A percentile compares a stretch with the other conserved stretches of the same genome.
Conservation (phyloP, 495 filamentous ascomycete genomes). For the Aspergillus bridgeri region DNA sequence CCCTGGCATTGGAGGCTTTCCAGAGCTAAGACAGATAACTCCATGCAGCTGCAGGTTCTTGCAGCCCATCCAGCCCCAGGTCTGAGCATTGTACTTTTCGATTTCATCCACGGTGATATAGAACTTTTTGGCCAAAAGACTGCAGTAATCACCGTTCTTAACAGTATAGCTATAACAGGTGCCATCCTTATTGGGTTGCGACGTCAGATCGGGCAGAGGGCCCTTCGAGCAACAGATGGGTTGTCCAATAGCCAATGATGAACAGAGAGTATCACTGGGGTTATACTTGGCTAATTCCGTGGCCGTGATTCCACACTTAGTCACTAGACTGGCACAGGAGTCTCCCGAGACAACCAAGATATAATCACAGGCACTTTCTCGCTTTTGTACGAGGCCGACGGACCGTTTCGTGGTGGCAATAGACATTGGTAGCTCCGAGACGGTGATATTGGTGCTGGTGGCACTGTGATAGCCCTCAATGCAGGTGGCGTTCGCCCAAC, state of each 20-base stretch:
- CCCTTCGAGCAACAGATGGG: constrained; percentile 48
- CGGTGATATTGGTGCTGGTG: too few relatives aligned
- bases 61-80: constrained; percentile 17
- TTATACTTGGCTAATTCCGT: constrained; percentile 42
- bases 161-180: constrained; percentile 37
- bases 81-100: constrained; percentile 27
- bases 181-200: constrained; percentile 40
- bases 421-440: too few relatives aligned
- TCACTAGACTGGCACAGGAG: constrained; percentile 34
- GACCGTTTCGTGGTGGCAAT: too few relatives aligned
- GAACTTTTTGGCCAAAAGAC: constrained; percentile 19
- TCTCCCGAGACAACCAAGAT: constrained; percentile 35
- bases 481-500: too few relatives aligned
- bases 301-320: constrained; percentile 39
- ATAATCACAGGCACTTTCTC: too few relatives aligned
- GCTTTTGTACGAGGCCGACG: too few relatives aligned
- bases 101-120: constrained; percentile 30
- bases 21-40: too few relatives aligned
- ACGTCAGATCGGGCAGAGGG: constrained; percentile 34
- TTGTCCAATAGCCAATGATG: constrained; percentile 30
- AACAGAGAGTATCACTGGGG: constrained; percentile 31
- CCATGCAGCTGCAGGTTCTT: too few relatives aligned
- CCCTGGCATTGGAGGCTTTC: too few relatives aligned
- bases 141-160: constrained; percentile 28
- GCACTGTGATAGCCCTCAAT: too few relatives aligned